These are phyloP conservation scores for Sporothrix brasiliensis DNA, from an alignment of 2,329 filamentous ascomycete species.

Conservation along the genomic window DNA sequence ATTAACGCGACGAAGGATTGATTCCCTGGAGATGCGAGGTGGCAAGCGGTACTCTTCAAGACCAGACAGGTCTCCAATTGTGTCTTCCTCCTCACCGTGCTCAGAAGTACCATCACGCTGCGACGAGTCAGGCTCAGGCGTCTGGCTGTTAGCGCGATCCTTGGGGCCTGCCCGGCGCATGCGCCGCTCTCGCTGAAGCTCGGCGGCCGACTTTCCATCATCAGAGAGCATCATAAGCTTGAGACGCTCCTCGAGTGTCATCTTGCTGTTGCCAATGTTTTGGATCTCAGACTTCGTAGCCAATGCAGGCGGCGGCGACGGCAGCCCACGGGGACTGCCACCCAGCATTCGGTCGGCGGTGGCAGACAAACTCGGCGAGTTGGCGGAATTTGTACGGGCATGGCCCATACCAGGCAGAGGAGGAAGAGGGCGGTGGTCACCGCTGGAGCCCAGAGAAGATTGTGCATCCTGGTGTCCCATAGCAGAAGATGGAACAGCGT, in stretches of 20 bases:
- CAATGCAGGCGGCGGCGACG: slow-evolving; percentile 70
- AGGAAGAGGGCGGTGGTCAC: slow-evolving; percentile 81
- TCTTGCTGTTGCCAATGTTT: slow-evolving; percentile 71
- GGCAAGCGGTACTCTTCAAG: slow-evolving; percentile 68
- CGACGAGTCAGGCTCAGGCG: slow-evolving; percentile 48
- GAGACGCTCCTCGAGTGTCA: slow-evolving; percentile 84
- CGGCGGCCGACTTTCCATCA: slow-evolving; percentile 63
- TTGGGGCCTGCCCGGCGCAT: slow-evolving; percentile 64
- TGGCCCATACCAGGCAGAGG: slow-evolving; percentile 71
- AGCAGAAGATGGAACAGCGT: slow-evolving; percentile 50
- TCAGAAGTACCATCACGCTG: slow-evolving; percentile 45
- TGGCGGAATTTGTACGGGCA: slow-evolving; percentile 53
- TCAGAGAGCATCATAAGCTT: slow-evolving; percentile 86
- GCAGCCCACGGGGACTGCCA: slow-evolving; percentile 63
- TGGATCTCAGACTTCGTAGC: slow-evolving; percentile 77
- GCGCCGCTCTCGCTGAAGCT: slow-evolving; percentile 68
- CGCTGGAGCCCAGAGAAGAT: slow-evolving; percentile 75
- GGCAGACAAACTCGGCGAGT: slow-evolving; percentile 66
- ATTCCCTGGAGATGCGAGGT: slow-evolving; percentile 86
- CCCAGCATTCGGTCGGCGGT: slow-evolving; percentile 72
- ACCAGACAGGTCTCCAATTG: slow-evolving; percentile 61
- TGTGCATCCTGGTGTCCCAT: slow-evolving; percentile 64
- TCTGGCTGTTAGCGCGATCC: slow-evolving; percentile 50
- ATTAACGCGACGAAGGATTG: slow-evolving; percentile 86
- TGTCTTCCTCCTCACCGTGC: slow-evolving; percentile 60